Evolutionary conservation across 2,329 filamentous ascomycete genomes (phyloP), one percentile per base, ranked within the genome.

Genomic region (Diatrype stigma): DNA sequence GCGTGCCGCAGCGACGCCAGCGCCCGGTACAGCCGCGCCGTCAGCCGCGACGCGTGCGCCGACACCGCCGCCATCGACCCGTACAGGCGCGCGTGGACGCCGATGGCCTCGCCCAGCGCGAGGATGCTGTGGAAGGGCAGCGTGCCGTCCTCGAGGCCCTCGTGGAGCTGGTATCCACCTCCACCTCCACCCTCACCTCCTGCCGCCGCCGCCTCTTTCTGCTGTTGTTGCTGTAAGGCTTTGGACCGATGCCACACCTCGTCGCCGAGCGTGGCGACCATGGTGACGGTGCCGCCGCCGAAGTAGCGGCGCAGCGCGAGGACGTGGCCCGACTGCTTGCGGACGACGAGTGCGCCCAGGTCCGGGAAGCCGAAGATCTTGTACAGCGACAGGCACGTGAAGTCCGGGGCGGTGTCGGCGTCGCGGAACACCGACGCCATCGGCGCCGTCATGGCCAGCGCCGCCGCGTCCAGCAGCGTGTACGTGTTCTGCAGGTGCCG

Each of bases 301-400:
- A 89, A 88, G 61, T 86, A 89, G 53, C 73, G 77, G 38, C 81
- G 72, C 49, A 74, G 70, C 47, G 73, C 76, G 42, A 80, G 73
- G 48, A 83, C 73, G 53, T 82, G 74, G 1, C 77, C 77, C 1
- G 84, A 80, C 11, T 73, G 70, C 57, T 73, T 75, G 17, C 81
- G 75, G 10, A 85, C 78, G 28, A 86, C 70, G 10, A 86, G 64
- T 1, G 77, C 82, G 4, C 83, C 83, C 12, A 86, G 70, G 58
- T 86, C 81, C n/a, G 83, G 80, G 50, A 83, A 85, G 0, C 83
- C 83, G 57, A 86, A 86, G 56, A 86, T 83, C 65, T 86, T 86
- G 67, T 86, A 85, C 51, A 86, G 76, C 11, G 79, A 83, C 16
- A 85, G 65, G 45, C 78, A 79, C 6, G 77, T 76, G 56, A 86